A percentile compares a stretch with the other conserved stretches of the same genome.
Conservation (phyloP, 2,329 filamentous ascomycete genomes). For the Diaporthe sp. region DNA sequence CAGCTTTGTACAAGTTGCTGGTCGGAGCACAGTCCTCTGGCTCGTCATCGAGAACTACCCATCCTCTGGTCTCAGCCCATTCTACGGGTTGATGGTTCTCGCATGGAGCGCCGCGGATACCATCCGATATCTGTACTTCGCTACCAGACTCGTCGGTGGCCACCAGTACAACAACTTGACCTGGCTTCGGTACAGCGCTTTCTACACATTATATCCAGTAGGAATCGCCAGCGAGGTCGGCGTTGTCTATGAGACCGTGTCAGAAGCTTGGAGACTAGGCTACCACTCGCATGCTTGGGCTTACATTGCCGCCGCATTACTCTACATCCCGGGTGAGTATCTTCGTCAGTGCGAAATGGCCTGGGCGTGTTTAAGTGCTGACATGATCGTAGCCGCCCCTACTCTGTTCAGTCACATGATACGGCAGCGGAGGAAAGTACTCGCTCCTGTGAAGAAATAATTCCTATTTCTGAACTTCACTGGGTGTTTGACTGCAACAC, state of each 20-base stretch:
- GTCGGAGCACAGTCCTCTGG: slow-evolving; percentile 40
- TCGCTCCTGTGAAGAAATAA: slow-evolving; percentile 27
- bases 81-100: slow-evolving; percentile 35
- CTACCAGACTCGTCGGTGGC: slow-evolving; percentile 38
- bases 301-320: slow-evolving; percentile 33
- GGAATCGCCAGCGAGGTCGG: slow-evolving; percentile 39
- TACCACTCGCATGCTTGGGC: slow-evolving; percentile 28
- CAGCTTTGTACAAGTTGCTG: slow-evolving; percentile 38
- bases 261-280: slow-evolving; percentile 9
- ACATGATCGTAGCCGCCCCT: slow-evolving; percentile 32
- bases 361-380: not conserved
- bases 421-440: slow-evolving; percentile 37
- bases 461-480: not conserved
- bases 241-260: slow-evolving; percentile 32
- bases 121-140: slow-evolving; percentile 40
- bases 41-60: slow-evolving; percentile 39
- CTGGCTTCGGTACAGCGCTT: slow-evolving; percentile 41
- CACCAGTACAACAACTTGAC: slow-evolving; percentile 37
- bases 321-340: slow-evolving; percentile 40
- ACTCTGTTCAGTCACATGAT: slow-evolving; percentile 40
- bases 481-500: not conserved
- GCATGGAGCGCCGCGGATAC: slow-evolving; percentile 38
- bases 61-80: slow-evolving; percentile 19
- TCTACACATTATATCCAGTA: slow-evolving; percentile 39
- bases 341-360: not conserved